phyloP scores from a whole-genome alignment of 1,284 basidiomycete species.

The Xerocomus nothofagi region DNA sequence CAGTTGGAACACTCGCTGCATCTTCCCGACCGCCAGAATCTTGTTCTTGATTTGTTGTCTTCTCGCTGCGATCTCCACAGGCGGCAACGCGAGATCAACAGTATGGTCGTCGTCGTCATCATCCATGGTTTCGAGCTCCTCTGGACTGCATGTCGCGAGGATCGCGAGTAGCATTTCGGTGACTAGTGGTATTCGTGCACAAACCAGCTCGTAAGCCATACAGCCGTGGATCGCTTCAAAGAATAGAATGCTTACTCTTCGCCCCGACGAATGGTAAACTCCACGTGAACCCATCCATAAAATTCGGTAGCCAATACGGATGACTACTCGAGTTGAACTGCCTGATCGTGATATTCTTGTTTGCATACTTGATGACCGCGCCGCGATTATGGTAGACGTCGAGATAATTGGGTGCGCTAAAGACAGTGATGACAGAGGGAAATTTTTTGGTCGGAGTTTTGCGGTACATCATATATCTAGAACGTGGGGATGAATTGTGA shows the following conservation, averaged over 20 bases:
- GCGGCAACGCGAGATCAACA: conserved; percentile 38
- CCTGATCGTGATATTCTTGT: conserved; percentile 96
- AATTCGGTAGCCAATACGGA: conserved; percentile 94
- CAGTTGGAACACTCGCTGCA: conserved; percentile 89
- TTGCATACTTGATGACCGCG: conserved; percentile 96
- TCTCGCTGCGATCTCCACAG: conserved; percentile 47
- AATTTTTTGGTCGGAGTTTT: conserved; percentile 46
- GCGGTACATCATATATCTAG: conserved; percentile 66
- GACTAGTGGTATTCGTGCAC: conserved; percentile 47
- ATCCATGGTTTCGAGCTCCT: conserved; percentile 80
- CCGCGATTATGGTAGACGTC: conserved; percentile 87
- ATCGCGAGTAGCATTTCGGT: conserved; percentile 98
- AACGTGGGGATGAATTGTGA: conserved; percentile 13
- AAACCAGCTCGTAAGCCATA: not conserved
- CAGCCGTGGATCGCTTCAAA: not conserved
- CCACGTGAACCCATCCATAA: conserved; percentile 99
- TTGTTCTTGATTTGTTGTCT: conserved; percentile 92
- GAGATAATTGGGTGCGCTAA: conserved; percentile 85
- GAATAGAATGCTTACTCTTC: conserved; percentile 69
- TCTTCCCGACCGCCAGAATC: conserved; percentile 89
- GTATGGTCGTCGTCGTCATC: conserved; percentile 35
- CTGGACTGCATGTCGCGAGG: conserved; percentile 89
- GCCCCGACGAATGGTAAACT: conserved; percentile 97
- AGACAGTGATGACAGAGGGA: conserved; percentile 88
- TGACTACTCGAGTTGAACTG: conserved; percentile 96